These are phyloP conservation scores for Pichia pseudocactophila DNA, from an alignment of 805 yeast species.

Conservation along the genomic window DNA sequence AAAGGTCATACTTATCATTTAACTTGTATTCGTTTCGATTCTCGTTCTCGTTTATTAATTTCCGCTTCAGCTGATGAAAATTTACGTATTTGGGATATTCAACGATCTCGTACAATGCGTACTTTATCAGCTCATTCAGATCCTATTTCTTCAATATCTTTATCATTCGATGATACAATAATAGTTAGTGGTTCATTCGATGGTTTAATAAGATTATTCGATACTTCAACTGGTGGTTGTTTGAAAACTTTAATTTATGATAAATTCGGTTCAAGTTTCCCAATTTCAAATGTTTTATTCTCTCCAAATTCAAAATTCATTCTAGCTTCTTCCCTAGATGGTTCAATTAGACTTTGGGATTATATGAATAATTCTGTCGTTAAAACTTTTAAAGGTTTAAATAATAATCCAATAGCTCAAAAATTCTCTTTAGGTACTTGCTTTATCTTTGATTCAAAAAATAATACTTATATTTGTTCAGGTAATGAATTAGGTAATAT, in stretches of 20 bases:
- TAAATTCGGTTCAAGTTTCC: conserved; percentile 62
- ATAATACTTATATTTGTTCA: conserved; percentile 39
- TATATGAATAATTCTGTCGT: conserved; percentile 73
- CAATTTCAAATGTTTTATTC: conserved; percentile 64
- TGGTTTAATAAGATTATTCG: conserved; percentile 84
- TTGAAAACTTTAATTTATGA: conserved; percentile 81
- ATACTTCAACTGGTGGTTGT: conserved; percentile 83
- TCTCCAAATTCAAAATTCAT: conserved; percentile 77
- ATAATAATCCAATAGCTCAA: conserved; percentile 33
- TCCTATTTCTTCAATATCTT: conserved; percentile 69
- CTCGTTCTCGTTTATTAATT: conserved; percentile 68
- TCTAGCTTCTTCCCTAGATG: conserved; percentile 73
- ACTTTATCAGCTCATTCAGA: conserved; percentile 90
- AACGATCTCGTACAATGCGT: conserved; percentile 57
- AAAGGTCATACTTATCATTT: conserved; percentile 83
- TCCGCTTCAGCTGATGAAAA: conserved; percentile 89
- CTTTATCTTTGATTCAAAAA: conserved; percentile 33
- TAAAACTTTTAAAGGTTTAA: conserved; percentile 40
- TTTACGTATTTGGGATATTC: conserved; percentile 81
- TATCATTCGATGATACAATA: conserved; percentile 72
- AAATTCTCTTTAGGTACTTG: conserved; percentile 45
- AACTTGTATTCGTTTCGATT: conserved; percentile 58
- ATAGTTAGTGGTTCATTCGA: conserved; percentile 84
- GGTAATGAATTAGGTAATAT: conserved; percentile 52
- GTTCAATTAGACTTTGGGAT: conserved; percentile 75